Base-by-base conservation (phyloP, 2,329 filamentous ascomycete species). In the Aureobasidium sp. region DNA sequence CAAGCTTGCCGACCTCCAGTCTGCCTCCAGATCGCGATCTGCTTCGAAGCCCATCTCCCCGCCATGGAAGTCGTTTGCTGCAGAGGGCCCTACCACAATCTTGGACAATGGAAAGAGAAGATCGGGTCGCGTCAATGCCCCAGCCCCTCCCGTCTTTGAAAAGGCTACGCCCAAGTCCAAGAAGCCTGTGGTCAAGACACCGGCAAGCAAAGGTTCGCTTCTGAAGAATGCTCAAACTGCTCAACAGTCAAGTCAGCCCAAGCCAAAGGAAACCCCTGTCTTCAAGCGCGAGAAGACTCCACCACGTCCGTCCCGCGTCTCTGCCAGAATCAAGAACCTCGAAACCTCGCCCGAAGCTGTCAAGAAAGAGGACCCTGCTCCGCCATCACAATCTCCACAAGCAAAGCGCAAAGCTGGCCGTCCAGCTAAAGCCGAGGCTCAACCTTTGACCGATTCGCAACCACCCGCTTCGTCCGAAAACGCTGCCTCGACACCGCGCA, bases 51-150 rank as follows among this genome's bases (percentile, higher is more conserved):
- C 64, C 9, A 47, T 54, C 42, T 62, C 64, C 40, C 94, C 94
- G 65, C 94, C 94, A 23, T 99, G 94, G 94, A 97, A 94, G 77
- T 89, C 85, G 69, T 82, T 89, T 64, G 82, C 82, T 62, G 90
- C 88, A 42, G 89, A 95, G 29, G 94, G 94, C 0, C 94, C 94
- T 23, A 94, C 93, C 3, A 88, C 89, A 0, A 92, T 95, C 71
- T 82, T 88, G 47, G 78, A 81, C 62, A 79, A 83, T 70, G 84
- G 84, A 40, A 79, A 79, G 65, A 77, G 84, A 62, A 84, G 82
- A 71, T 86, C 84, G 46, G 81, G 82, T 51, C 77, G 84, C 66
- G 81, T 82, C 57, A 82, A 80, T 67, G 62, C 70, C 21, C 69
- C 81, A 21, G 79, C 80, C 15, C 33, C 55, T 7, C 42, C 55